phyloP scores from a whole-genome alignment of 768 basidiomycete species.

The Goffeauzyma gilvescens region DNA sequence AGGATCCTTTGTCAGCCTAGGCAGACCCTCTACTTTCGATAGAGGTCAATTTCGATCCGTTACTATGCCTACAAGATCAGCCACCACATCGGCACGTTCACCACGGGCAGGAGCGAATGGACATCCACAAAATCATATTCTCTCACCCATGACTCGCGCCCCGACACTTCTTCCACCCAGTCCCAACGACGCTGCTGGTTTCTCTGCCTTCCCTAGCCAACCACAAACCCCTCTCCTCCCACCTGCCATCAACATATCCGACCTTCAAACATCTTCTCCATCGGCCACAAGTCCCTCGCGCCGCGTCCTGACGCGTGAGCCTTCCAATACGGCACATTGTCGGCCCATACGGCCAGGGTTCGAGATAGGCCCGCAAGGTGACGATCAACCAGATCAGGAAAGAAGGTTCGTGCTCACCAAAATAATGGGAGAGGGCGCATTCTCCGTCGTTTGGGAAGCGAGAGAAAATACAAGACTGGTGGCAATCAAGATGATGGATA shows the following conservation, averaged over 20 bases:
- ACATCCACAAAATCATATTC: no score
- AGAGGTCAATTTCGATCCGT: neutral
- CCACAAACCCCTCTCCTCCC: neutral
- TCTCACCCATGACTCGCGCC: no score
- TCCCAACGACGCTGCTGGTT: no score
- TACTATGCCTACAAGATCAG: neutral
- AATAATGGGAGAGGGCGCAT: slow-evolving; percentile 30
- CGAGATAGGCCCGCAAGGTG: neutral
- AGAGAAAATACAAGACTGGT: neutral
- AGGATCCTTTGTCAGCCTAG: neutral
- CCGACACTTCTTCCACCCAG: no score
- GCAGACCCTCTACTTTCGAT: neutral
- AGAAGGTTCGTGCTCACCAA: slow-evolving; percentile 16
- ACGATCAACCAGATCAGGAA: neutral
- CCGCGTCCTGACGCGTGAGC: no score
- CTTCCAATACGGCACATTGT: neutral
- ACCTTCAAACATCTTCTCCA: no score
- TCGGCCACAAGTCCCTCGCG: no score
- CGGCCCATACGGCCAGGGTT: neutral
- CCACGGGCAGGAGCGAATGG: no score
- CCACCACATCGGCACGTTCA: no score
- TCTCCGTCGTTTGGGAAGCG: slow-evolving; percentile 28
- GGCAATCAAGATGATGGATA: slow-evolving; percentile 37
- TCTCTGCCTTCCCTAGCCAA: no score
- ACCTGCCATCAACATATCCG: neutral